Base-by-base conservation (phyloP, 495 filamentous ascomycete genomes). In the Talaromyces proteolyticus region DNA sequence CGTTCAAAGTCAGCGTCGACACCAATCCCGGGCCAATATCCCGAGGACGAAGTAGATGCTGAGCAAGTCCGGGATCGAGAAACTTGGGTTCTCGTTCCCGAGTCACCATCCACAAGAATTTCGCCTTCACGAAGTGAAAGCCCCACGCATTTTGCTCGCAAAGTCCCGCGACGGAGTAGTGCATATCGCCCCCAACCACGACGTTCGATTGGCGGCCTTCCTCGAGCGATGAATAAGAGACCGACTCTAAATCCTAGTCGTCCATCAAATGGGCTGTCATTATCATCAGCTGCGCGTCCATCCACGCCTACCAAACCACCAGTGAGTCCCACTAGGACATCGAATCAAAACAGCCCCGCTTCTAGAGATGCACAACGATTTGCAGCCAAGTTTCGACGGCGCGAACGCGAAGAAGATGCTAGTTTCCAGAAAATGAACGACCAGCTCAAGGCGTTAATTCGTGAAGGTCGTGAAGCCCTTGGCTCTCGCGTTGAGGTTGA, bases 381-480 rank as follows among this genome's bases (percentile, higher is more conserved):
- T 53, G 80, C 86, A 17, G 82, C 83, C 16, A 73, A 78, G 57
- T 78, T 81, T 52, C 71, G 80, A 18, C 79, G 80, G 34, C 82
- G 84, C 20, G 91, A 95, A 55, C 74, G 81, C 41, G 88, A 93
- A 55, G 80, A 85, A 16, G 91, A 96, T 57, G 79, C 80, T 38
- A 82, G 84, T 46, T 77, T 98, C 46, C 79, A 80, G 48, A 79
- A 84, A 18, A 79, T 96, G 63, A 93, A 92, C 59, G 74, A 80
- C 34, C 82, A 84, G 57, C 67, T 96, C 21, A 80, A 85, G 57
- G 82, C 77, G 24, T 89, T 98, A 88, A 95, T 98, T 39, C 66
- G 83, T 6, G 84, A 96, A 63, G 93, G 90, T 0, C 87, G 84
- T 60, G 87, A 93, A 59, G 93, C 93, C 11, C 59, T 96, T 18